A percentile compares a stretch with the other conserved stretches of the same genome.
phyloP scores from a whole-genome alignment of 1,284 basidiomycete genomes.

The Malassezia obtusa region DNA sequence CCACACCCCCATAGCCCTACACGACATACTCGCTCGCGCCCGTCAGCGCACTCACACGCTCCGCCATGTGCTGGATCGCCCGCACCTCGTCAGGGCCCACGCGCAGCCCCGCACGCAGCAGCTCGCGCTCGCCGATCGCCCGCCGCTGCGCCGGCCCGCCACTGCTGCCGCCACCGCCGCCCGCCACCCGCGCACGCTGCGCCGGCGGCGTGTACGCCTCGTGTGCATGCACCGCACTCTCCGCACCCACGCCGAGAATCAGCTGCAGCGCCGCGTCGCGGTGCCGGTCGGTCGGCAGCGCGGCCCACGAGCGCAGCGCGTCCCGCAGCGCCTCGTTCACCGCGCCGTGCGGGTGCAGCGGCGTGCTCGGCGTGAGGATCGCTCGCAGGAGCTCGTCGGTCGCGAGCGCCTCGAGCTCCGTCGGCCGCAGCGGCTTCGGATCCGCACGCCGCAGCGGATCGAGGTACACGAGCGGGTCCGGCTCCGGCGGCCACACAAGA shows the following conservation, averaged over 20 bases:
- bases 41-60: slow-evolving; percentile 24
- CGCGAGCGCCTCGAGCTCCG: slow-evolving; percentile 32
- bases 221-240: slow-evolving; percentile 19
- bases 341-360: slow-evolving; percentile 25
- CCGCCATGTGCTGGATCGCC: slow-evolving; percentile 33
- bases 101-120: slow-evolving; percentile 41
- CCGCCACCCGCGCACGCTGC: slow-evolving; percentile 8
- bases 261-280: slow-evolving; percentile 41
- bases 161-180: too few species aligned
- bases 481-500: slow-evolving; percentile 39
- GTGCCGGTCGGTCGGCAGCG: slow-evolving; percentile 34
- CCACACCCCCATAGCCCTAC: neutral
- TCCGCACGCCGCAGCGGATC: slow-evolving; percentile 43
- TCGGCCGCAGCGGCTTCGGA: slow-evolving; percentile 35
- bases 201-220: slow-evolving; percentile 15
- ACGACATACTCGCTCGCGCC: slow-evolving; percentile 2
- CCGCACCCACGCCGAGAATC: slow-evolving; percentile 36
- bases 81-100: slow-evolving; percentile 35
- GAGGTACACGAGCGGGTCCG: slow-evolving; percentile 42
- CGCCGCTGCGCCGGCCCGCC: neutral
- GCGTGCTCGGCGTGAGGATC: slow-evolving; percentile 24
- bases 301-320: slow-evolving; percentile 34
- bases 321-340: slow-evolving; percentile 24
- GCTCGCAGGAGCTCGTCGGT: slow-evolving; percentile 29
- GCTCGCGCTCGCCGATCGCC: slow-evolving; percentile 38